These are phyloP conservation scores for Golubevia pallescens DNA, from an alignment of 1,284 basidiomycete genomes.

Conservation along the genomic window DNA sequence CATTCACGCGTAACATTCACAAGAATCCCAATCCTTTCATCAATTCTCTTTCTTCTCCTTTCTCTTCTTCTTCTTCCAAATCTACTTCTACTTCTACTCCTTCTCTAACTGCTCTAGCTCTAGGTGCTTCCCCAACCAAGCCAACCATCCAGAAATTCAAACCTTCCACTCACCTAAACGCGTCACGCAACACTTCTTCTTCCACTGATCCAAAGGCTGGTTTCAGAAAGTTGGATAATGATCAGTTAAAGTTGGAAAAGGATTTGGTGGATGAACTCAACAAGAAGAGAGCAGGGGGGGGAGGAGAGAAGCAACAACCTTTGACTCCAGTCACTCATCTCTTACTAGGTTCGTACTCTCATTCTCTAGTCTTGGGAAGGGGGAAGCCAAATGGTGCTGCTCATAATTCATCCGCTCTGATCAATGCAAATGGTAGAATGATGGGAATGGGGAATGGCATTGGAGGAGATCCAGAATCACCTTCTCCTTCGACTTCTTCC, in stretches of 20 bases:
- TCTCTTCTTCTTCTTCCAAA: neutral
- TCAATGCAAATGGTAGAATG: too few relatives aligned
- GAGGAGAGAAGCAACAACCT: neutral
- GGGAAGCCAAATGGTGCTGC: constrained; percentile 30
- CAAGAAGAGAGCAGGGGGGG: neutral
- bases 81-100: neutral
- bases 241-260: neutral
- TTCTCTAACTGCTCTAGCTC: neutral
- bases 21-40: too few relatives aligned
- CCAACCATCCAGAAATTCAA: neutral
- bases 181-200: neutral
- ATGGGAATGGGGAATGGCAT: too few relatives aligned
- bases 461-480: too few relatives aligned
- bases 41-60: neutral
- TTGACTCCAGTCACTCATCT: constrained; percentile 8
- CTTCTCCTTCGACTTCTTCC: too few relatives aligned
- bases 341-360: constrained; percentile 26
- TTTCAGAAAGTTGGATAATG: neutral
- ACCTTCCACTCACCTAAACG: neutral
- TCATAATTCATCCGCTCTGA: constrained; percentile 5
- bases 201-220: neutral
- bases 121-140: neutral
- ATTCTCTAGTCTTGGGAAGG: constrained; percentile 34
- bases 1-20: too few relatives aligned
- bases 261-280: neutral